Base-by-base conservation (phyloP, 306 rosid species). In the Canavalia ensiformis region DNA sequence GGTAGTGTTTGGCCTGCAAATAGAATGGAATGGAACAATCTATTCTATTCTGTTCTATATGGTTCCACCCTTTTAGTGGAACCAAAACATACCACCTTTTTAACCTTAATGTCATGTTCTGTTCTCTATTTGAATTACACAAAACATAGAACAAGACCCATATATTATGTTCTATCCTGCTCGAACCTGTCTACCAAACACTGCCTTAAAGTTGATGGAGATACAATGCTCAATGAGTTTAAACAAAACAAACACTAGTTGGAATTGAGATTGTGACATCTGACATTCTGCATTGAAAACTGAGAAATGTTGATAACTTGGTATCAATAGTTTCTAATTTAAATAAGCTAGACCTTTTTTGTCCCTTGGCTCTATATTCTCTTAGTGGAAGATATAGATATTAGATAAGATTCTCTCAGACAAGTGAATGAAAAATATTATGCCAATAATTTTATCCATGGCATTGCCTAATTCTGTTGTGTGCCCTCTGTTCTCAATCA, bases 211-310 rank as follows among this genome's bases (percentile, higher is more conserved):
- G 13, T 31, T 10, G 39, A 25, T 44, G 18, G 34, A 25, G 41
- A 2, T 47, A 63, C 34, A 13, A 52, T 31, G 47, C 10, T 37
- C 49, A 5, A 29, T 10, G 12, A 34, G 31, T n/a, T 60, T 25
- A 0, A 50, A 30, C 47, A 30, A 35, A 75, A 56, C 7, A n/a
- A 75, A 59, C 34, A 62, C 13, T 39, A 75, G 67, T 59, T 75
- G 29, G 41, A 49, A 49, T 5, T 47, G 75, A 29, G 56, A 56
- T 55, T 35, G 50, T 49, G 0, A 42, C 46, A 55, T 30, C 55
- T 39, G 31, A 57, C 18, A 11, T 74, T 30, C 42, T 56, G 30
- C 4, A 54, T 55, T 55, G 54, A 54, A 73, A 63, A 62, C 5
- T 8, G 37, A 46, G 39, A 9, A 45, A 45, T 18, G 49, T n/a